Evolutionary conservation across 257 asterid genomes (phyloP).

Genomic region (Hygrophila difformis): DNA sequence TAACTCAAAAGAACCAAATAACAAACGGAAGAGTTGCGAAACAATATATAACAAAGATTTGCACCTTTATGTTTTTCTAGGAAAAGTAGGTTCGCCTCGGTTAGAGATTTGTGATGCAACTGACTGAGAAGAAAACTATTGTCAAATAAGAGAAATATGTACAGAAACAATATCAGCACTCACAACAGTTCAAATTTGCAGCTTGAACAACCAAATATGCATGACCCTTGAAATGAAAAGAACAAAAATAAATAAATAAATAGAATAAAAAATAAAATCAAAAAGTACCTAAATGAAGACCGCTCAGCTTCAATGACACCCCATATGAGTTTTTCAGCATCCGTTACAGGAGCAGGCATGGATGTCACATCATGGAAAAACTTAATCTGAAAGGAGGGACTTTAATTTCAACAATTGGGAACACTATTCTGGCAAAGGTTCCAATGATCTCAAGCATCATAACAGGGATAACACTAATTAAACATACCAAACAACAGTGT

Average conservation of each 20-base stretch:
- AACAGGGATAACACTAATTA: constrained; percentile 3
- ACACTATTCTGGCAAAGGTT: neutral
- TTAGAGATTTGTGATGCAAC: constrained; percentile 68
- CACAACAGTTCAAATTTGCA: neutral
- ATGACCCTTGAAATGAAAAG: neutral
- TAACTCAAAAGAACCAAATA: constrained; percentile 11
- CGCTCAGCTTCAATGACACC: constrained; percentile 79
- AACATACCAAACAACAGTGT: constrained; percentile 80
- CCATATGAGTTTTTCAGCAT: constrained; percentile 69
- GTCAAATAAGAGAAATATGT: constrained; percentile 13
- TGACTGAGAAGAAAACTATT: constrained; percentile 38
- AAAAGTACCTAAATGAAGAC: constrained; percentile 53
- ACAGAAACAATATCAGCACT: constrained; percentile 2
- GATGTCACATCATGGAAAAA: constrained; percentile 73
- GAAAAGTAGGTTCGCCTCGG: constrained; percentile 65
- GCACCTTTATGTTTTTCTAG: constrained; percentile 73
- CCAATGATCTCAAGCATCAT: no score
- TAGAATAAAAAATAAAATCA: neutral
- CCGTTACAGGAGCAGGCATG: constrained; percentile 64
- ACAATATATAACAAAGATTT: constrained; percentile 13
- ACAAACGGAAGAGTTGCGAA: neutral
- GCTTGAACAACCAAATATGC: constrained; percentile 7
- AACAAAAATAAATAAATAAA: neutral
- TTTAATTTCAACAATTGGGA: constrained; percentile 5
- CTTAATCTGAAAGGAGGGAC: constrained; percentile 46